Conservation (phyloP, 1,284 basidiomycete genomes). For the Stereum hirsutum region DNA sequence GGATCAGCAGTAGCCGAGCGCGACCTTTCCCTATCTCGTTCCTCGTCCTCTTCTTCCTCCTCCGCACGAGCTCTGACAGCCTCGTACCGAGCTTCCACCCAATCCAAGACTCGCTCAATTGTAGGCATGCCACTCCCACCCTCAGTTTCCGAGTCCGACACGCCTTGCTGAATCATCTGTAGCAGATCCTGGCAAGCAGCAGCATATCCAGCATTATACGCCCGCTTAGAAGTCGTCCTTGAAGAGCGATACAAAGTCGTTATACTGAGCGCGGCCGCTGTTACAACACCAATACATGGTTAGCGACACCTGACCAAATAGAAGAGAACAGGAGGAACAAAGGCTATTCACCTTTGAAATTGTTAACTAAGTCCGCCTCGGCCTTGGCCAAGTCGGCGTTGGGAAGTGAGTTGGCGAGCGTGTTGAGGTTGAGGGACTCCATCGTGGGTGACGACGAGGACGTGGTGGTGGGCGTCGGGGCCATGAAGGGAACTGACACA, state of each 20-base stretch:
- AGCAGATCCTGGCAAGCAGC: constrained; percentile 70
- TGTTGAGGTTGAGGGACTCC: constrained; percentile 71
- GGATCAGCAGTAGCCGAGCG: constrained; percentile 13
- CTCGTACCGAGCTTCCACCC: constrained; percentile 54
- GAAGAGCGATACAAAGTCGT: constrained; percentile 77
- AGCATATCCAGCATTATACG: constrained; percentile 70
- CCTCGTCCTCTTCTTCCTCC: constrained; percentile 73
- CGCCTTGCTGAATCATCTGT: constrained; percentile 71
- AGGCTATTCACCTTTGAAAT: constrained; percentile 65
- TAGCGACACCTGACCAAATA: not conserved
- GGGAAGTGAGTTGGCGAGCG: constrained; percentile 64
- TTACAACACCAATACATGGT: constrained; percentile 5
- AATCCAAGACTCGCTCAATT: constrained; percentile 71
- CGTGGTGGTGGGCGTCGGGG: not conserved
- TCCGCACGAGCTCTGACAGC: constrained; percentile 62
- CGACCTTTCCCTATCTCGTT: constrained; percentile 41
- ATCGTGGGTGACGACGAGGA: constrained; percentile 16
- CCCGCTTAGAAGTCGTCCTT: constrained; percentile 59
- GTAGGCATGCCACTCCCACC: constrained; percentile 43
- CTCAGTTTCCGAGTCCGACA: constrained; percentile 42
- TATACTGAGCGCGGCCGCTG: constrained; percentile 72
- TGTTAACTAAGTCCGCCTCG: constrained; percentile 69
- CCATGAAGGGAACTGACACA: not conserved
- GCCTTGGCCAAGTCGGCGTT: constrained; percentile 50
- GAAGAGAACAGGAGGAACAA: not conserved